Evolutionary conservation across 2,329 filamentous ascomycete genomes (phyloP).

Genomic region (Hymenoscyphus linearis): DNA sequence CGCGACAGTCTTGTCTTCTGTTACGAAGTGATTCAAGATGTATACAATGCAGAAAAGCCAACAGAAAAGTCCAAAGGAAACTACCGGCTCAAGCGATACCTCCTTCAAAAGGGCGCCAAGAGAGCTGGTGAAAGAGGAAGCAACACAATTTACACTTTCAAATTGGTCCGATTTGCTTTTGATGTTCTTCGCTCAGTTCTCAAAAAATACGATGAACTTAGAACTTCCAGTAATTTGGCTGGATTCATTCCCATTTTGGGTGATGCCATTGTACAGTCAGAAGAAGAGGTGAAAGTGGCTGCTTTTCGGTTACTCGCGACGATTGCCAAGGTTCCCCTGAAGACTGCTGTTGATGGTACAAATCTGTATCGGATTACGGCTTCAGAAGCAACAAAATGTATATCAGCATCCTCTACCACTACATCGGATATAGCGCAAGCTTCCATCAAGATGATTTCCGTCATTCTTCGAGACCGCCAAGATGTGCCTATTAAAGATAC

Average conservation of each 20-base stretch:
- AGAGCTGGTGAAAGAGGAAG: slow-evolving; percentile 66
- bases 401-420: slow-evolving; percentile 72
- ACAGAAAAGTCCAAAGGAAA: slow-evolving; percentile 51
- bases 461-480: slow-evolving; percentile 75
- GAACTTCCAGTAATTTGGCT: slow-evolving; percentile 71
- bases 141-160: slow-evolving; percentile 77
- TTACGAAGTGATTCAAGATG: slow-evolving; percentile 87
- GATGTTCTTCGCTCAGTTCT: slow-evolving; percentile 82
- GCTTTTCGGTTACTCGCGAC: slow-evolving; percentile 80
- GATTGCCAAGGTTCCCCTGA: slow-evolving; percentile 77
- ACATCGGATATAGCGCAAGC: slow-evolving; percentile 82
- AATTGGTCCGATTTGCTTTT: slow-evolving; percentile 80
- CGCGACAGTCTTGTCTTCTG: slow-evolving; percentile 88
- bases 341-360: slow-evolving; percentile 54
- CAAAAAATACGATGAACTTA: slow-evolving; percentile 76
- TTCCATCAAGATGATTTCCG: slow-evolving; percentile 80
- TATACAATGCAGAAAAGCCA: slow-evolving; percentile 61
- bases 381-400: slow-evolving; percentile 75
- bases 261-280: slow-evolving; percentile 74
- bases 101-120: slow-evolving; percentile 74
- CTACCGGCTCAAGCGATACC: slow-evolving; percentile 63
- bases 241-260: slow-evolving; percentile 88
- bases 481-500: slow-evolving; percentile 73
- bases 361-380: slow-evolving; percentile 70
- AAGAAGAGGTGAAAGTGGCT: slow-evolving; percentile 90